Evolutionary conservation across 257 asterid species (phyloP).

Genomic region (Solanum corneliomulleri): DNA sequence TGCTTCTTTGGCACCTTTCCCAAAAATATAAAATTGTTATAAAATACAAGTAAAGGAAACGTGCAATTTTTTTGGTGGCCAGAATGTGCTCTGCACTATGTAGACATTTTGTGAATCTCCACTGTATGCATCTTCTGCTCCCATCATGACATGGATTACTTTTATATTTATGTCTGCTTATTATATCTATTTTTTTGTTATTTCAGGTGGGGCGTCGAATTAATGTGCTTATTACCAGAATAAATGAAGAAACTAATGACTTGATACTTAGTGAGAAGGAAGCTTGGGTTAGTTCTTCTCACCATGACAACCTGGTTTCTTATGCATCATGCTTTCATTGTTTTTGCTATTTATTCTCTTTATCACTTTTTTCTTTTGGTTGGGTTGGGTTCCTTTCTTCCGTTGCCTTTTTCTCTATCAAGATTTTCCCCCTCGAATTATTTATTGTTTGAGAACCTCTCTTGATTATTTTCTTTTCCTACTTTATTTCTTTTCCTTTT

Average conservation of each 20-base stretch:
- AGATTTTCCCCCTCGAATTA: background rate
- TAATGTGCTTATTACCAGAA: conserved; percentile 63
- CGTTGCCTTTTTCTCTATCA: background rate
- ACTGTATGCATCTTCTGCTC: background rate
- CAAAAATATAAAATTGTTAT: background rate
- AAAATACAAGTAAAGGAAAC: background rate
- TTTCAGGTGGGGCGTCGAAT: conserved; percentile 78
- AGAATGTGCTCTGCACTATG: background rate
- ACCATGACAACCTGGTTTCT: background rate
- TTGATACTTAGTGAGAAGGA: conserved; percentile 87
- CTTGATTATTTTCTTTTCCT: background rate
- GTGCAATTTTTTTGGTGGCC: background rate
- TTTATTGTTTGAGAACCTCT: background rate
- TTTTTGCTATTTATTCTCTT: background rate
- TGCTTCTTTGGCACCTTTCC: background rate
- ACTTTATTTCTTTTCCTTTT: conserved; percentile 2
- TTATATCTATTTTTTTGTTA: background rate
- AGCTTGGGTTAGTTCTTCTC: conserved; percentile 69
- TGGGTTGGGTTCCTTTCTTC: background rate
- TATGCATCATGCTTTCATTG: background rate
- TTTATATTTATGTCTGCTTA: background rate
- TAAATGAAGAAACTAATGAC: conserved; percentile 84
- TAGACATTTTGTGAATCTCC: background rate
- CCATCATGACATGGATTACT: background rate
- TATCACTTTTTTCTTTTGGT: background rate